Conservation (phyloP, 1,139 yeast species). For the Geotrichum candidum region DNA sequence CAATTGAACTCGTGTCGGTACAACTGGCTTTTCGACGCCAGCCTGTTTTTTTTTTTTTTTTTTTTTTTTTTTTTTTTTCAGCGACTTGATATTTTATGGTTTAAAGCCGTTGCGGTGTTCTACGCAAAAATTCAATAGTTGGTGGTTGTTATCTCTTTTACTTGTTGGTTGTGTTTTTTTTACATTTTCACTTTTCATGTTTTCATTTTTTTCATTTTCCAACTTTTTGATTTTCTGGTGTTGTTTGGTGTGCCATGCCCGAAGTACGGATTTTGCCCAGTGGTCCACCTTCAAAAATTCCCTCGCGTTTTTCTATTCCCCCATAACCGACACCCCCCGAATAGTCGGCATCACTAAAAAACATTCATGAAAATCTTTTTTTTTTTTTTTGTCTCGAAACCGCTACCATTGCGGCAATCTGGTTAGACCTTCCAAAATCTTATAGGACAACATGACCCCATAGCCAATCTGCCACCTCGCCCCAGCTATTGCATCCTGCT, state of each 20-base stretch:
- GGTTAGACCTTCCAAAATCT: not conserved
- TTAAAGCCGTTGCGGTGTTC: not conserved
- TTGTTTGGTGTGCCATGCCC: slow-evolving; percentile 1
- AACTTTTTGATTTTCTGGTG: not conserved
- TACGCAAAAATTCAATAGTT: not conserved
- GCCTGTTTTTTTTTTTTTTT: not conserved
- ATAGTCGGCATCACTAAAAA: not conserved
- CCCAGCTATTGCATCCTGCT: not conserved
- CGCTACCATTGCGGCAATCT: not conserved
- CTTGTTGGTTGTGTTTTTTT: not conserved
- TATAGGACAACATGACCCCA: not conserved
- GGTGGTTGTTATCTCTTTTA: not conserved
- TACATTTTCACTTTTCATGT: not conserved
- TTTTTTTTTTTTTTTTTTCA: not conserved
- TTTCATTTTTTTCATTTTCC: not conserved
- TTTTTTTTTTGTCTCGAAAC: not conserved
- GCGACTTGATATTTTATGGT: not conserved
- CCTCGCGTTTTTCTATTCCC: not conserved
- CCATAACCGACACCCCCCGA: not conserved
- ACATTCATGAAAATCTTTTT: not conserved
- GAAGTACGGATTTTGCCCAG: slow-evolving; percentile 6
- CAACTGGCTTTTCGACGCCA: not conserved
- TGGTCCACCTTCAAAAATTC: not conserved
- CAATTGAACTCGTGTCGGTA: not conserved
- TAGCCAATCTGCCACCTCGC: not conserved